Evolutionary conservation across 148 eudicot genomes (phyloP).

Genomic region (Persicaria maculosa): DNA sequence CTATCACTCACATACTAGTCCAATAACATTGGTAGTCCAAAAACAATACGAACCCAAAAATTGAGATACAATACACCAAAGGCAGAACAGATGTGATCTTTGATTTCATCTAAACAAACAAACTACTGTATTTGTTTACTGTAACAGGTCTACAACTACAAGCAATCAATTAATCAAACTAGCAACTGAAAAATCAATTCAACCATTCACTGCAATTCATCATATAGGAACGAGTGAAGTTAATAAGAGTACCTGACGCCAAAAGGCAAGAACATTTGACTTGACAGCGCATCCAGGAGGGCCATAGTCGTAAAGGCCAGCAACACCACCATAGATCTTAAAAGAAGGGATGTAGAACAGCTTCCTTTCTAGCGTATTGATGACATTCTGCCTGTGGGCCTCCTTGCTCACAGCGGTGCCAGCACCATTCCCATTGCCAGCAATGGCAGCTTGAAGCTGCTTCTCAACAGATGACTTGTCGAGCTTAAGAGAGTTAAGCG

Average conservation of each 20-base stretch:
- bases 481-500: constrained; percentile 30
- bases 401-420: constrained; percentile 34
- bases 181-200: neutral
- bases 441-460: constrained; percentile 20
- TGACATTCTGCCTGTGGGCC: constrained; percentile 51
- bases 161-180: neutral
- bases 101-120: no score
- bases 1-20: neutral
- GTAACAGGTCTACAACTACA: neutral
- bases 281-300: constrained; percentile 96
- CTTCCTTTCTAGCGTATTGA: constrained; percentile 78
- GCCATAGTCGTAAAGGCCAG: constrained; percentile 86
- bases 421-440: constrained; percentile 18
- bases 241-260: constrained; percentile 65
- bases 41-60: neutral
- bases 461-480: constrained; percentile 28
- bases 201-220: neutral
- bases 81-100: neutral
- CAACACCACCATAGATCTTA: constrained; percentile 92
- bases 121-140: neutral
- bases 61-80: neutral
- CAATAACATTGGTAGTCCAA: neutral
- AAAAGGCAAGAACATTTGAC: constrained; percentile 84
- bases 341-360: constrained; percentile 75
- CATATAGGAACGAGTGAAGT: neutral